Conservation (phyloP, 2,329 filamentous ascomycete species). For the Aschersonia sp. region DNA sequence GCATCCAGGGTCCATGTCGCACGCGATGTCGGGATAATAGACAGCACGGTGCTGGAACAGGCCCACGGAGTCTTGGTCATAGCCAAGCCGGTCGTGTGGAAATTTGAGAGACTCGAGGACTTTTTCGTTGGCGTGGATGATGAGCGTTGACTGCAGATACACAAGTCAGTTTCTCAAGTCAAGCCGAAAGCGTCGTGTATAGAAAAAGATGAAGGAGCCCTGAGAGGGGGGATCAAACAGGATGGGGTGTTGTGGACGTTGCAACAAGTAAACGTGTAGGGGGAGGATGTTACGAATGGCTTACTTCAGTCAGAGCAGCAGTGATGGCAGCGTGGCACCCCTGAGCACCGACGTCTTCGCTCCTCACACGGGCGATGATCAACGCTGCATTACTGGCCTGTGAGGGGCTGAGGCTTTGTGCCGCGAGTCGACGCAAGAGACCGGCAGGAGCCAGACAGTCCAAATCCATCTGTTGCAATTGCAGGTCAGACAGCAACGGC, state of each 20-base stretch:
- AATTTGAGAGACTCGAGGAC: slow-evolving; percentile 4
- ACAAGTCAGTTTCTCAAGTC: too few species aligned
- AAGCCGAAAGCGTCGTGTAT: too few species aligned
- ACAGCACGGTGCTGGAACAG: slow-evolving; percentile 6
- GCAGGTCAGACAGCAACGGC: too few species aligned
- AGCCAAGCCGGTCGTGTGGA: slow-evolving; percentile 3
- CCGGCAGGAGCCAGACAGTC: too few species aligned
- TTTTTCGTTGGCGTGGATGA: neutral
- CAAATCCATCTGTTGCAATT: too few species aligned
- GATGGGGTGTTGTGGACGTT: too few species aligned
- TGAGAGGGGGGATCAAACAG: too few species aligned
- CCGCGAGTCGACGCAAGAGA: neutral
- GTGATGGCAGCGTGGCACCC: slow-evolving; percentile 8
- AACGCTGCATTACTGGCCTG: neutral
- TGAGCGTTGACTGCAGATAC: neutral
- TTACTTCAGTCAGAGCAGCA: slow-evolving; percentile 8
- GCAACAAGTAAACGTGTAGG: too few species aligned
- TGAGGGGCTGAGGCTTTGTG: neutral
- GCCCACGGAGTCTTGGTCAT: slow-evolving; percentile 5
- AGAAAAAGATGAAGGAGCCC: too few species aligned
- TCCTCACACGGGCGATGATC: neutral
- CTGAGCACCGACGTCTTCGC: neutral
- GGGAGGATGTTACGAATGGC: slow-evolving; percentile 1
- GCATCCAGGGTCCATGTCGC: slow-evolving; percentile 6
- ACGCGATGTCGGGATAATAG: slow-evolving; percentile 5